A percentile compares a stretch with the other conserved stretches of the same genome.
Conservation (phyloP, 805 yeast genomes). For the Suhomyces pyralidae region DNA sequence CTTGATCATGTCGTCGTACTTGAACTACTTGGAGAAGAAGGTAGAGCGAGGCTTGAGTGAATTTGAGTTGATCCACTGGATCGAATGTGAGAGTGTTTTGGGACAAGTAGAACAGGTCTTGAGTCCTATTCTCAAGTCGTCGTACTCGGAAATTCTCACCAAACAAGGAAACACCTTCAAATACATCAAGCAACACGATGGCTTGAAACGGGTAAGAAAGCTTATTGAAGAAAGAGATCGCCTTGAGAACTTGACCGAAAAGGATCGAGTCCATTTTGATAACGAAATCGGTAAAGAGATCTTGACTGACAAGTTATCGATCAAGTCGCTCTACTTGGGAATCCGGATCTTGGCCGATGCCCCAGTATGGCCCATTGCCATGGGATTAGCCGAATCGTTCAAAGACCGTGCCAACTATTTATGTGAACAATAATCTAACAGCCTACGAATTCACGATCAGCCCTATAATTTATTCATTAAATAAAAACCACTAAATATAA, state of each 20-base stretch:
- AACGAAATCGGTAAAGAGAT: constrained; percentile 43
- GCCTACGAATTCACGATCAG: neutral
- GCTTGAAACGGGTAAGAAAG: constrained; percentile 4
- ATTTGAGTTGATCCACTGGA: constrained; percentile 42
- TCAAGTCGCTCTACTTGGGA: constrained; percentile 63
- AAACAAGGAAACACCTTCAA: constrained; percentile 62
- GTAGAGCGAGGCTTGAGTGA: constrained; percentile 15
- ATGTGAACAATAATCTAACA: neutral
- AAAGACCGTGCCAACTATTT: constrained; percentile 47
- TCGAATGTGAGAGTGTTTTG: constrained; percentile 57
- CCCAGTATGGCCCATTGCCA: constrained; percentile 81
- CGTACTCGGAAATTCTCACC: constrained; percentile 55
- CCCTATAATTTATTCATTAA: neutral
- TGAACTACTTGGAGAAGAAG: constrained; percentile 50
- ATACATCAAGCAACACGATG: constrained; percentile 12
- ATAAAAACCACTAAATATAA: neutral
- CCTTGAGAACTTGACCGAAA: constrained; percentile 44
- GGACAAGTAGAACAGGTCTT: constrained; percentile 59
- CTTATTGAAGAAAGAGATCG: constrained; percentile 7
- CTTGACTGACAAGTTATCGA: constrained; percentile 48
- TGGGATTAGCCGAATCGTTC: constrained; percentile 76
- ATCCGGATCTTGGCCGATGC: constrained; percentile 78
- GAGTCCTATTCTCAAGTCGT: constrained; percentile 48
- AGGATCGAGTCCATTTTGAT: constrained; percentile 28
- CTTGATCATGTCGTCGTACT: constrained; percentile 59